These are phyloP conservation scores for Umbelopsis sp. DNA, from an alignment of 192 early-diverging fungal genomes.

Conservation along the genomic window DNA sequence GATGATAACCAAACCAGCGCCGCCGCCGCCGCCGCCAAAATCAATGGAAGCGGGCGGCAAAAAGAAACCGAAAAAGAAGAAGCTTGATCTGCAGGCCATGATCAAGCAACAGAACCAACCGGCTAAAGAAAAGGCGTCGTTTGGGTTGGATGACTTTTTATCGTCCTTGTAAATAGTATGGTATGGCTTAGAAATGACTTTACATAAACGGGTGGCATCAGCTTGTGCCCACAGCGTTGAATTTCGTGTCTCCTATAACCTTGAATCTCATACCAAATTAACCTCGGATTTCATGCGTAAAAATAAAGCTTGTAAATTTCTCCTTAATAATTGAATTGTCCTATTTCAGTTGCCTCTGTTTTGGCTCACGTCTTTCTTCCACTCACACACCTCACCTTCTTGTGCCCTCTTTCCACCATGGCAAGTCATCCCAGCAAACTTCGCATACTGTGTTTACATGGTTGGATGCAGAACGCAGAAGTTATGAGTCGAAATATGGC, in stretches of 20 bases:
- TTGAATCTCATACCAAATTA: too few relatives aligned
- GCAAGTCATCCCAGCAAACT: not conserved
- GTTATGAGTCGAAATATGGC: constrained; percentile 5
- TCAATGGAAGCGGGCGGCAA: not conserved
- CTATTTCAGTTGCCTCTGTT: too few relatives aligned
- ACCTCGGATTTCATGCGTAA: too few relatives aligned
- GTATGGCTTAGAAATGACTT: too few relatives aligned
- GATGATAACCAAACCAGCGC: not conserved
- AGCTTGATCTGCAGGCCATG: constrained; percentile 22
- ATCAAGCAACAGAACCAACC: constrained; percentile 10
- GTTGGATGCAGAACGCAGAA: constrained; percentile 15
- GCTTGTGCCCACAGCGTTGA: too few relatives aligned
- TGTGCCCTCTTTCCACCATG: not conserved
- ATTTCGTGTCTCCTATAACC: too few relatives aligned
- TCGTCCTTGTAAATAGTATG: constrained; percentile 4
- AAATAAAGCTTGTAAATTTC: too few relatives aligned
- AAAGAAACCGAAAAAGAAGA: constrained; percentile 24
- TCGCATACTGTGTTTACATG: constrained; percentile 7
- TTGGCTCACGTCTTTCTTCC: not conserved
- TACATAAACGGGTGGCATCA: too few relatives aligned
- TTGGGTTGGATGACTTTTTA: constrained; percentile 14
- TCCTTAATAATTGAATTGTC: too few relatives aligned
- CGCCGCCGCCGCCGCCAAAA: not conserved
- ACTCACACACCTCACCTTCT: not conserved
- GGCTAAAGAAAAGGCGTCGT: not conserved